Evolutionary conservation across 2,329 filamentous ascomycete genomes (phyloP).

Genomic region (Aspergillus sp.): DNA sequence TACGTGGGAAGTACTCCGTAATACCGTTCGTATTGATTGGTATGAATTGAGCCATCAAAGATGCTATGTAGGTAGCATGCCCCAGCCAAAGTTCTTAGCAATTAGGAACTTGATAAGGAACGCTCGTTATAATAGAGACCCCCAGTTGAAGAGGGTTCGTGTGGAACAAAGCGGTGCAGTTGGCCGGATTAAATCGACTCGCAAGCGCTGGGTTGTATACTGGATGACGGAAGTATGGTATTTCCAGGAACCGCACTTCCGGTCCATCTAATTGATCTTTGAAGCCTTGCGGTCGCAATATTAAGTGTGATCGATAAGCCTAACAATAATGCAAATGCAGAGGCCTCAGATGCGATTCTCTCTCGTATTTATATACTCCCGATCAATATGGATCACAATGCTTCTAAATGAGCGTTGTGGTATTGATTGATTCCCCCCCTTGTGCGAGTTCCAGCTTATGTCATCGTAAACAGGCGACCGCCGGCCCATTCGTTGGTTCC

Average conservation of each 20-base stretch:
- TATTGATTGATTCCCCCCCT: not conserved
- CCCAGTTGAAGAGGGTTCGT: no score
- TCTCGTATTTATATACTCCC: no score
- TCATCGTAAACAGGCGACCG: slow-evolving; percentile 30
- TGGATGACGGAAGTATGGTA: not conserved
- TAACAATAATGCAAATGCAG: not conserved
- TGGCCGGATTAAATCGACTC: no score
- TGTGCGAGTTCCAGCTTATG: slow-evolving; percentile 28
- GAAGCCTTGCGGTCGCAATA: not conserved
- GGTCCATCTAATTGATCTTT: not conserved
- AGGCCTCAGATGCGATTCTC: not conserved
- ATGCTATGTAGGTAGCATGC: not conserved
- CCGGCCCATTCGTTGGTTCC: slow-evolving; percentile 16
- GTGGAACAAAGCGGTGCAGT: no score
- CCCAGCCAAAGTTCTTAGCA: not conserved
- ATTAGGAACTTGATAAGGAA: not conserved
- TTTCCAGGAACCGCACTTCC: not conserved
- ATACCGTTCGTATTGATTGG: not conserved
- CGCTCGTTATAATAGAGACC: no score
- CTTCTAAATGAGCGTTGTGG: not conserved
- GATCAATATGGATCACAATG: not conserved
- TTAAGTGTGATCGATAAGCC: not conserved
- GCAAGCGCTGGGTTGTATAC: not conserved
- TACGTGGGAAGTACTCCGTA: not conserved
- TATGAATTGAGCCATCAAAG: not conserved